Percentiles rank a stretch among this genome's conserved stretches.
phyloP scores from a whole-genome alignment of 768 basidiomycete genomes.

The Cyclocybe cylindracea region DNA sequence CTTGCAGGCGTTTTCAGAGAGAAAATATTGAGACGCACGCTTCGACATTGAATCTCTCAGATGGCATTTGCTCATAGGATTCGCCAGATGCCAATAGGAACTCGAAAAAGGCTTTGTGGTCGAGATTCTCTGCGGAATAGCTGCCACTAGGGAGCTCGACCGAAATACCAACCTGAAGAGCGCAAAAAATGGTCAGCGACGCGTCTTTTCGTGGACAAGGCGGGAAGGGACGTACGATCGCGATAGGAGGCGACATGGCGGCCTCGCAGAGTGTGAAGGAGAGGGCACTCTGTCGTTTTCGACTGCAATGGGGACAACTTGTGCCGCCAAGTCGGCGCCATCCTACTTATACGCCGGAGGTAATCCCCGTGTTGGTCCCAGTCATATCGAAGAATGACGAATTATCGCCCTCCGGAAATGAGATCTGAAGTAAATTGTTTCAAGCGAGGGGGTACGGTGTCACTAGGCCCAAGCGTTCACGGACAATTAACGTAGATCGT shows the following conservation, averaged over 20 bases:
- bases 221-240: slow-evolving; percentile 15
- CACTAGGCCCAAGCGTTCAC: slow-evolving; percentile 2
- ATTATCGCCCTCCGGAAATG: background rate
- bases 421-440: background rate
- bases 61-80: slow-evolving; percentile 30
- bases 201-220: background rate
- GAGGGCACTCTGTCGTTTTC: slow-evolving; percentile 4
- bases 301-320: background rate
- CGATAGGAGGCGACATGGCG: slow-evolving; percentile 13
- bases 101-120: slow-evolving; percentile 34
- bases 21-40: slow-evolving; percentile 18
- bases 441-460: background rate
- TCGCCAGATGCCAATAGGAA: slow-evolving; percentile 33
- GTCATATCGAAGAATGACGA: background rate
- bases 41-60: slow-evolving; percentile 33
- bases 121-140: slow-evolving; percentile 26
- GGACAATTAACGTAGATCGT: slow-evolving; percentile 9
- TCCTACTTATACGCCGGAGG: slow-evolving; percentile 10
- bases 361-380: slow-evolving; percentile 4
- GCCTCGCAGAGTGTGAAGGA: slow-evolving; percentile 4
- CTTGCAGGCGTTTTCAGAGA: background rate
- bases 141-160: slow-evolving; percentile 38
- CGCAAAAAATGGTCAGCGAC: background rate
- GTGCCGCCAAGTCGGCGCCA: background rate
- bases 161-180: slow-evolving; percentile 35